Evolutionary conservation across 805 yeast species (phyloP), one percentile per base, ranked within the genome.

Genomic region (Ogataea haglerorum): DNA sequence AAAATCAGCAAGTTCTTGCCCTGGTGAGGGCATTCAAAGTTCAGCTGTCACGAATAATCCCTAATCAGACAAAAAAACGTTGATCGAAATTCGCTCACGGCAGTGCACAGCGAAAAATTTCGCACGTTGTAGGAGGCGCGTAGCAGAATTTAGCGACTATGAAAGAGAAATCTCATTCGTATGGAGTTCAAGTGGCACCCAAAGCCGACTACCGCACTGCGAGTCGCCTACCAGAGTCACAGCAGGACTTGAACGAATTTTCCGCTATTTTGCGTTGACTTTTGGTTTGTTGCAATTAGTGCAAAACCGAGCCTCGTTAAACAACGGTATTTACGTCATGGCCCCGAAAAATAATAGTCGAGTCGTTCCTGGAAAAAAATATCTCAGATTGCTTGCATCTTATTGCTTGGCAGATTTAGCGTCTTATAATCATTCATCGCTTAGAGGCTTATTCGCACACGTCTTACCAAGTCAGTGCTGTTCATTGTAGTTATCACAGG

Each of bases 61-160:
- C 5, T 24, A 24, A 24, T 12, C 5, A n/a, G 27, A 24, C 27
- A 9, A 24, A n/a, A n/a, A 24, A 12, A 24, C 27, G 14, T 24
- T n/a, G 27, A 24, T 19, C 9, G 15, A 30, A 30, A 30, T 30
- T 30, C 33, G 33, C 33, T 30, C 33, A 30, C 22, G 33, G 33
- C 33, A 19, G 51, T 47, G 18, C 32, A 41, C 7, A 29, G 36
- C 23, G n/a, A 27, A 30, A 29, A 29, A 12, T 18, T 30, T 18
- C 22, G 23, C 33, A 30, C 23, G 33, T 17, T 17, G 21, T 5
- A 19, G 14, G 13, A 13, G 8, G 12, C 6, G 23, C 26, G 24
- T 13, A 13, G 10, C 26, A 16, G 10, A 19, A 7, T 19, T 19
- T 7, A 19, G 7, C 21, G 21, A 9, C 21, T 19, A 7, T 18